Base-by-base conservation (phyloP, 129 eudicot genomes). In the Artemisia annua region DNA sequence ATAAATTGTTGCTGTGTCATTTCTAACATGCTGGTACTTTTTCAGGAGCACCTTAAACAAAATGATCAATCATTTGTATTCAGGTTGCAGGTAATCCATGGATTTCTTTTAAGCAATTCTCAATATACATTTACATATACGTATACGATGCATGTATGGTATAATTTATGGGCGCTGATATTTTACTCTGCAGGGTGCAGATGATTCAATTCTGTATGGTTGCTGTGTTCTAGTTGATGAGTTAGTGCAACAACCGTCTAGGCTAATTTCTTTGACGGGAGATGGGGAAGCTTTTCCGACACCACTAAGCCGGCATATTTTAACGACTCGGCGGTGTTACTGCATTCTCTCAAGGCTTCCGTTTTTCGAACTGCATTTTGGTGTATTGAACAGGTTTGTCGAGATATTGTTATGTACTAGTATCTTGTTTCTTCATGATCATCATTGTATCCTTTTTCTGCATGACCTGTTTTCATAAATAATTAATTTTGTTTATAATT, bases 181-280 rank as follows among this genome's bases (percentile, higher is more conserved):
- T 66, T 57, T 74, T 32, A 66, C 57, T 51, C 28, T 28, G 65
- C 82, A 95, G 99, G 99, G 87, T 59, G 91, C 97, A 81, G 99
- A 95, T 90, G 85, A 87, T 75, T 91, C 99, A 78, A 88, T 88
- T 52, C 80, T 95, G 43, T 95, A 91, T 69, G 99, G 99, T 71
- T 95, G 97, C 78, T 95, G 99, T 80, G 92, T 95, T 71, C 78
- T 95, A 67, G 94, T 95, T 67, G 99, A 95, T 14, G 99, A 95
- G 81, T 72, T 95, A 28, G 86, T 95, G 48, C 97, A 91, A 66
- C 89, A 88, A 73, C 91, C 96, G 3, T 90, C 99, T 58, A 86
- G 91, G 70, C 87, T 95, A 82, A 79, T 95, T 69, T 88, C 97
- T 15, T 78, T 82, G 79, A 81, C 83, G 60, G 83, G 96, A 65